Conservation (phyloP, 78 protist species). For the Diacronema lutheri region DNA sequence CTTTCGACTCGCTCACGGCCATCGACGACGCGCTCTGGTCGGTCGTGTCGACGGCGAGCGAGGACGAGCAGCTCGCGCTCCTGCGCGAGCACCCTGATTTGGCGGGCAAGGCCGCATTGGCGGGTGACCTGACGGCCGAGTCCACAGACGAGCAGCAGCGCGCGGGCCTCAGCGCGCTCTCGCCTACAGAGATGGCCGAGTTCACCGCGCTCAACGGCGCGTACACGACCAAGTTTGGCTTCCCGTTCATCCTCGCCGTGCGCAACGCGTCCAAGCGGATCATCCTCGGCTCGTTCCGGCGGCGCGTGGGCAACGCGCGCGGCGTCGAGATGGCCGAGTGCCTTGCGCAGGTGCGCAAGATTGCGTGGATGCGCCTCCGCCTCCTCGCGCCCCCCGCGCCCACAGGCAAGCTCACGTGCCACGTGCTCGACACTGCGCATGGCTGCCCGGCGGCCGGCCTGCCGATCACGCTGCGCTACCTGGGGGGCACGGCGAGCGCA, state of each 20-base stretch:
- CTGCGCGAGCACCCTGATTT: conserved; percentile 4
- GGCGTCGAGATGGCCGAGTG: background rate
- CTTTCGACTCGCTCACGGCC: background rate
- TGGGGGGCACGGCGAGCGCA: background rate
- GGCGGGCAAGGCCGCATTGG: conserved; percentile 14
- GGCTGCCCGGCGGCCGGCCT: conserved; percentile 14
- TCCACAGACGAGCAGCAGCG: background rate
- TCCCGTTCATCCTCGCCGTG: conserved; percentile 20
- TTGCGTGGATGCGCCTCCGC: conserved; percentile 11
- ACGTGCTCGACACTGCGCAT: conserved; percentile 11
- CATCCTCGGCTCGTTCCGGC: background rate
- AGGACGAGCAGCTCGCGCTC: conserved; percentile 1
- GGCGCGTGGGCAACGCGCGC: background rate
- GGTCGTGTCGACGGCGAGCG: background rate
- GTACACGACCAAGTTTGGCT: background rate
- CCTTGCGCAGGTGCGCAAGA: conserved; percentile 18
- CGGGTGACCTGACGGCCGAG: conserved; percentile 6
- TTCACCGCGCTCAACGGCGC: background rate
- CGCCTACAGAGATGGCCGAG: background rate
- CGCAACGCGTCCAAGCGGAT: conserved; percentile 2
- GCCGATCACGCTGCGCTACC: background rate
- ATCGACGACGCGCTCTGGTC: background rate
- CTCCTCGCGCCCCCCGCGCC: background rate
- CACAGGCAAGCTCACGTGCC: conserved; percentile 4
- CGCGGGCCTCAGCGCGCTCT: background rate